Evolutionary conservation across 345 rosid species (phyloP).

Genomic region (Linum usitatissimum): DNA sequence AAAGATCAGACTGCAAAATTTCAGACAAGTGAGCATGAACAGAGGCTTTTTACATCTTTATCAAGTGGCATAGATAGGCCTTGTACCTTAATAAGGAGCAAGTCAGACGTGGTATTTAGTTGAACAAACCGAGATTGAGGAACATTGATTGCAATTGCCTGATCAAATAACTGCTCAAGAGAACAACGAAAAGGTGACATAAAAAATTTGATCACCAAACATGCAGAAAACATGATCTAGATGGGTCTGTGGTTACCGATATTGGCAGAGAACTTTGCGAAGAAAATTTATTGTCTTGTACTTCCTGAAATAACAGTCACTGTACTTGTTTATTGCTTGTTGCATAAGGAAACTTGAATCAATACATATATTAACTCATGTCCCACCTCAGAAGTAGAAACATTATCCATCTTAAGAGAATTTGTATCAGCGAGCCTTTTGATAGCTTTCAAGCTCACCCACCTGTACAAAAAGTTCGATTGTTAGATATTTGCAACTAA

Average conservation of each 20-base stretch:
- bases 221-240: not conserved
- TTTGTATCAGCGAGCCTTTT: constrained; percentile 37
- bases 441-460: constrained; percentile 43
- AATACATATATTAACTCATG: not conserved
- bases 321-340: constrained; percentile 4
- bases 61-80: not conserved
- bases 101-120: constrained; percentile 40
- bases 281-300: constrained; percentile 10
- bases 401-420: constrained; percentile 22
- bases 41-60: constrained; percentile 4
- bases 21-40: not conserved
- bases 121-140: constrained; percentile 36
- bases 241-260: constrained; percentile 19
- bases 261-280: constrained; percentile 23
- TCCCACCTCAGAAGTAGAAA: constrained; percentile 24
- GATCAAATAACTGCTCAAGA: constrained; percentile 35
- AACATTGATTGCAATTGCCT: constrained; percentile 29
- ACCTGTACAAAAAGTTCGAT: constrained; percentile 26
- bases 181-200: constrained; percentile 4
- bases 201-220: not conserved
- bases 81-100: constrained; percentile 48
- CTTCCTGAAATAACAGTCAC: constrained; percentile 13
- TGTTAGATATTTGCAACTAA: not conserved
- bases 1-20: constrained; percentile 52
- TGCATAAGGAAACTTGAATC: not conserved